Evolutionary conservation across 192 early-diverging fungal species (phyloP), one percentile per base, ranked within the genome.

Genomic region (Geosiphon pyriformis): DNA sequence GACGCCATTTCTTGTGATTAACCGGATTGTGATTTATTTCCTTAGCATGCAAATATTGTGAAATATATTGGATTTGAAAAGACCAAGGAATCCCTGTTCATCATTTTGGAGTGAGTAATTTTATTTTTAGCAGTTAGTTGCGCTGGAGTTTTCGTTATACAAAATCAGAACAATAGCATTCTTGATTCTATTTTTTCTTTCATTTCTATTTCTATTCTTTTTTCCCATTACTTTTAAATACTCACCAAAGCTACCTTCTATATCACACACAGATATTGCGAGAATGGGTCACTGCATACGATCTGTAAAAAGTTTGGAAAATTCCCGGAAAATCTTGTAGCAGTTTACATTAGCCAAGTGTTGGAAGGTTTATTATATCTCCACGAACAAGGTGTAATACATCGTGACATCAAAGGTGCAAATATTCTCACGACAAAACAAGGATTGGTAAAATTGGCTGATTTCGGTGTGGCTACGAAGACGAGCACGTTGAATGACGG

Each of bases 321-420:
- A 67, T 80, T 88, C 55, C 88, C 88, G 3, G 88, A 90, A 57
- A 80, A 85, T 48, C 71, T 90, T 26, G 84, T 87, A 20, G 87
- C 84, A 17, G 83, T 85, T n/a, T 90, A 90, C 37, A 83, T 88
- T 8, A 78, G 78, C 15, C 96, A 99, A 76, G 76, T 99, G 49
- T 78, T 99, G 4, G 78, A 85, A 17, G 96, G 95, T 8, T 80
- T 98, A 56, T 79, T 81, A 22, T 96, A 92, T 66, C 83, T 99
- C 61, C 96, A 99, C 72, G 77, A 80, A 18, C 81, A 78, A 53
- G 88, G 91, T 26, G 90, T 96, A 54, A 80, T 98, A 26, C 94
- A 95, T 69, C 87, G 94, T 26, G 94, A 94, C 61, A 90, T 98
- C 53, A 99, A 99, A 80, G 90, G 91, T 65, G 85, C 80, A 56